A percentile compares a stretch with the other conserved stretches of the same genome.
phyloP scores from a whole-genome alignment of 129 eudicot species.

The Silybum marianum region DNA sequence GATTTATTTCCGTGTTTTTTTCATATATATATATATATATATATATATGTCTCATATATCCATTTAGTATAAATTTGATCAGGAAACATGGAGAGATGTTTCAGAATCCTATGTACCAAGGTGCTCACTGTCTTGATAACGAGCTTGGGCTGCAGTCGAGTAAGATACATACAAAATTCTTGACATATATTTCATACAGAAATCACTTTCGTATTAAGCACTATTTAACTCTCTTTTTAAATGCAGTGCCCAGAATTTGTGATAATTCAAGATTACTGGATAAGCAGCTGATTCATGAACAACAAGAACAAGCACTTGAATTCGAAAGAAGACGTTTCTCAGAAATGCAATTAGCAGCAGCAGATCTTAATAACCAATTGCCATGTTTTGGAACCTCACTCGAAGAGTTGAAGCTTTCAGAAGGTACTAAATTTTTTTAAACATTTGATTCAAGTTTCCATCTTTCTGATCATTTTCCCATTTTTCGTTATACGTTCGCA shows the following conservation, averaged over 20 bases:
- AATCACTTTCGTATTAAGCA: background rate
- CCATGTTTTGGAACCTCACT: conserved; percentile 44
- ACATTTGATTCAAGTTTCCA: background rate
- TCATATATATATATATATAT: background rate
- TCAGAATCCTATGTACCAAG: conserved; percentile 43
- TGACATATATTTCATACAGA: background rate
- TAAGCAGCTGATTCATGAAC: conserved; percentile 61
- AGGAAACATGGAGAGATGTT: conserved; percentile 46
- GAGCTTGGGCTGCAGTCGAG: conserved; percentile 49
- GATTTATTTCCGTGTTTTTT: background rate
- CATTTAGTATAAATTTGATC: conserved; percentile 16
- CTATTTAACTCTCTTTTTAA: background rate
- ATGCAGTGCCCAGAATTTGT: conserved; percentile 41
- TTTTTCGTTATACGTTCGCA: background rate
- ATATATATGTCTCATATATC: too few relatives aligned
- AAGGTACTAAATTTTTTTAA: conserved; percentile 40
- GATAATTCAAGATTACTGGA: conserved; percentile 48
- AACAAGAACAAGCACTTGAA: conserved; percentile 53
- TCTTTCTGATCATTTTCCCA: background rate
- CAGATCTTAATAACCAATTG: conserved; percentile 30
- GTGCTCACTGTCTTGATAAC: conserved; percentile 33
- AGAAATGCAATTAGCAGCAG: conserved; percentile 49
- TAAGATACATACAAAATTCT: conserved; percentile 21
- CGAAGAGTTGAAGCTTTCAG: conserved; percentile 47
- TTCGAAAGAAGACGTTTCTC: conserved; percentile 54